Conservation (phyloP, 768 basidiomycete species). For the Exsudoporus frostii region DNA sequence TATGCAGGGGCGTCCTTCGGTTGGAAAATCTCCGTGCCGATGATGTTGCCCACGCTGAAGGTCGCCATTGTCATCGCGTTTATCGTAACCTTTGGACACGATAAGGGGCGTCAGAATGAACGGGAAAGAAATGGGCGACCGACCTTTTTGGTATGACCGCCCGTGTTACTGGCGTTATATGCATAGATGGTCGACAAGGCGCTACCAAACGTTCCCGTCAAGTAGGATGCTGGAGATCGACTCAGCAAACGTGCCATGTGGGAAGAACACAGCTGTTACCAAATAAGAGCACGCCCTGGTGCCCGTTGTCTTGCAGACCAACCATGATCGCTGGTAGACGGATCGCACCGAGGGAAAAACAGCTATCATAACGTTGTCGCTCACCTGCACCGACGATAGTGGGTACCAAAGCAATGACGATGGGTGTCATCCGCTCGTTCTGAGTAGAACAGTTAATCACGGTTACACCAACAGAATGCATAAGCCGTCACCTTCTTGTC, state of each 20-base stretch:
- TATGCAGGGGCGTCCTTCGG: constrained; percentile 60
- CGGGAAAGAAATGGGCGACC: background rate
- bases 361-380: background rate
- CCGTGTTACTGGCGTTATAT: constrained; percentile 62
- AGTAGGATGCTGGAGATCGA: constrained; percentile 40
- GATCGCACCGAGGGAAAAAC: background rate
- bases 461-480: background rate
- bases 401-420: constrained; percentile 54
- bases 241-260: background rate
- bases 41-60: constrained; percentile 57
- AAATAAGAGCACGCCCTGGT: constrained; percentile 54
- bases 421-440: constrained; percentile 61
- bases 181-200: constrained; percentile 59
- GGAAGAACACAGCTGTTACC: constrained; percentile 33
- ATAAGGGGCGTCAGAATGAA: background rate
- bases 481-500: constrained; percentile 49
- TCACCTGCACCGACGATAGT: constrained; percentile 55
- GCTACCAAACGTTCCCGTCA: constrained; percentile 56
- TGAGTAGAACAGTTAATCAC: constrained; percentile 9
- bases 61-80: constrained; percentile 57
- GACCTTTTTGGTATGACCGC: constrained; percentile 64
- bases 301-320: constrained; percentile 45
- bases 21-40: constrained; percentile 62
- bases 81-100: constrained; percentile 43
- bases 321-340: constrained; percentile 44